Evolutionary conservation across 306 rosid species (phyloP), one percentile per base, ranked within the genome.

Genomic region (Herpetospermum pedunculosum): DNA sequence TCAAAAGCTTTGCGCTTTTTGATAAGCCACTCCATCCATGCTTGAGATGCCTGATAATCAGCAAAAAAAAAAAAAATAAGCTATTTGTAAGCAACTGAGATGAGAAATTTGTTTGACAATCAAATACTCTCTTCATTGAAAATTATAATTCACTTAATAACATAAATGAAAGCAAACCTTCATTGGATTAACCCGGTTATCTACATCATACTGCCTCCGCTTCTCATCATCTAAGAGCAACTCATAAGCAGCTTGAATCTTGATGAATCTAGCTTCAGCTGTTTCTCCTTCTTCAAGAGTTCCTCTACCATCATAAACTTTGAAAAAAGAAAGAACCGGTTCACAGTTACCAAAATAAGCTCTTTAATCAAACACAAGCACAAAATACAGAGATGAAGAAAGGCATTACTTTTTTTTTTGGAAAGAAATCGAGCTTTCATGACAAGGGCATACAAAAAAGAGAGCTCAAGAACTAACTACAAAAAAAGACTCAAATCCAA

Each of bases 1-100:
- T 86, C 82, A 77, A 94, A 94, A 80, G 97, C 97, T 89, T 80
- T 91, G 75, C 97, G 83, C 82, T 89, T 91, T 82, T 94, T 89
- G 25, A 89, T 86, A 73, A 91, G 90, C 97, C 98, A 94, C 65
- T 91, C 98, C 98, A 86, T 88, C 98, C 98, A 94, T 82, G 98
- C 95, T 75, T 89, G 87, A 70, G 98, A 94, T 77, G 98, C 98
- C 98, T 94, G 83, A 65, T 52, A n/a, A 44, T 69, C 14, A 75
- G 70, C 73, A 81, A 53, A n/a, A n/a, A n/a, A n/a, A n/a, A n/a
- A n/a, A n/a, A n/a, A n/a, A 58, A 75, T 70, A 76, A 34, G 73
- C 26, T 70, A 70, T 72, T 30, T 70, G 38, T 7, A 38, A 44
- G 81, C 29, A 77, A 52, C 69, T 30, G 41, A 77, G 28, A 23